Evolutionary conservation across 2,329 filamentous ascomycete genomes (phyloP).

Genomic region (Aureobasidium namibiae): DNA sequence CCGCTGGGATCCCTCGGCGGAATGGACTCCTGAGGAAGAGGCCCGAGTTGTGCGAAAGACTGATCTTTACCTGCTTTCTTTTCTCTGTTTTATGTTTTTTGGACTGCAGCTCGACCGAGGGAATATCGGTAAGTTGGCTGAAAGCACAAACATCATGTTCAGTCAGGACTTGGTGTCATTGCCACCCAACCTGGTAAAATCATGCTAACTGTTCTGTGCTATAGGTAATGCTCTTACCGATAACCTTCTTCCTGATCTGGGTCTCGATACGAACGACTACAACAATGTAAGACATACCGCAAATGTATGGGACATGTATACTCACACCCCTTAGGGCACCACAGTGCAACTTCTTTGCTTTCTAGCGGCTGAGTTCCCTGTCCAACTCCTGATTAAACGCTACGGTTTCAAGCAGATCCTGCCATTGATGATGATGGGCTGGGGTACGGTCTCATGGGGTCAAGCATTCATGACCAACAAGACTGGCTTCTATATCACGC

Average conservation of each 20-base stretch:
- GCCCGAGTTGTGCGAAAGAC: constrained; percentile 14
- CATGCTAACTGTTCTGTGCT: too few species aligned
- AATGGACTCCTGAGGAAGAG: constrained; percentile 15
- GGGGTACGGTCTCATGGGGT: constrained; percentile 11
- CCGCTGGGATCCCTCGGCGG: constrained; percentile 12
- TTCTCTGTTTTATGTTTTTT: constrained; percentile 16
- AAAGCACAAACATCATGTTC: too few species aligned
- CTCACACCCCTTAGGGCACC: constrained; percentile 17
- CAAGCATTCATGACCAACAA: constrained; percentile 14
- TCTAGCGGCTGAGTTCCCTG: constrained; percentile 14
- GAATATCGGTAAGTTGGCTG: too few species aligned
- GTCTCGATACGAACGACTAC: constrained; percentile 15
- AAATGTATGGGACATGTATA: neutral
- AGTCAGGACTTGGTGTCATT: too few species aligned
- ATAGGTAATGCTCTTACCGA: constrained; percentile 17
- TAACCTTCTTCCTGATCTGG: constrained; percentile 14
- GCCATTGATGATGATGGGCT: constrained; percentile 15
- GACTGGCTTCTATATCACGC: constrained; percentile 13
- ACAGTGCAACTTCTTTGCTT: constrained; percentile 12
- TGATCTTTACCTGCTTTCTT: constrained; percentile 14
- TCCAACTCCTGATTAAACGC: constrained; percentile 16
- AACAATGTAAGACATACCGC: constrained; percentile 12
- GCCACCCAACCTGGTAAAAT: too few species aligned
- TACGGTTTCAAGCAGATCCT: constrained; percentile 15
- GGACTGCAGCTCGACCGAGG: constrained; percentile 14